Percentiles rank a stretch among this genome's conserved stretches.
phyloP scores from a whole-genome alignment of 495 filamentous ascomycete genomes.

The Patellaria atrata region DNA sequence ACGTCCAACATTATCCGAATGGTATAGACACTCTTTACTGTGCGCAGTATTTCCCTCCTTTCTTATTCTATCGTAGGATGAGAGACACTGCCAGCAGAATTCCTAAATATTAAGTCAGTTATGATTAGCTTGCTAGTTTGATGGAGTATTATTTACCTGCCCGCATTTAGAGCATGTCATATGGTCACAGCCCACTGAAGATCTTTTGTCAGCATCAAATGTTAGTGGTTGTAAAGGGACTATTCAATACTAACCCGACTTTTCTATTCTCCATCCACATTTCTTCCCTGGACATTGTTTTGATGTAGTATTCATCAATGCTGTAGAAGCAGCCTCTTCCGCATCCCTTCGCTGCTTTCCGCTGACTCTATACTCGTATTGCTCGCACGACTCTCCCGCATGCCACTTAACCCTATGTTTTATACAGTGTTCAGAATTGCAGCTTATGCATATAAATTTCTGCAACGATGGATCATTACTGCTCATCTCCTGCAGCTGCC shows the following conservation, averaged over 20 bases:
- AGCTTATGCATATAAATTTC: constrained; percentile 27
- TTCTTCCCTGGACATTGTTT: constrained; percentile 22
- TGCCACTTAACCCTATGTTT: constrained; percentile 28
- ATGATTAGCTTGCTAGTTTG: too few relatives aligned
- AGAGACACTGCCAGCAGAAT: constrained; percentile 25
- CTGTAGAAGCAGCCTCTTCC: constrained; percentile 14
- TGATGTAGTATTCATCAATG: constrained; percentile 14
- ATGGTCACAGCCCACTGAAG: constrained; percentile 27
- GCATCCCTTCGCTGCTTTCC: constrained; percentile 16
- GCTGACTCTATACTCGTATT: constrained; percentile 24
- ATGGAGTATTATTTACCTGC: too few relatives aligned
- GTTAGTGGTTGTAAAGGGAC: too few relatives aligned
- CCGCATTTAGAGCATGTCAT: constrained; percentile 20
- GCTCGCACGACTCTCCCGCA: constrained; percentile 26
- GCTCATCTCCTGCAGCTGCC: constrained; percentile 26
- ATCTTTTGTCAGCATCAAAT: too few relatives aligned
- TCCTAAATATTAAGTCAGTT: too few relatives aligned
- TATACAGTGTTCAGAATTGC: constrained; percentile 28
- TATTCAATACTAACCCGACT: too few relatives aligned
- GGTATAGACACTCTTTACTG: constrained; percentile 8
- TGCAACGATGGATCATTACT: constrained; percentile 15
- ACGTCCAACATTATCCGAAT: constrained; percentile 6
- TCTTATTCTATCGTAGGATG: constrained; percentile 6
- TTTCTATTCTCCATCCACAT: constrained; percentile 24
- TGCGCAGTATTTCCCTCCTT: constrained; percentile 7